These are phyloP conservation scores for Mycotypha africana DNA, from an alignment of 371 early-diverging fungal genomes.

Conservation along the genomic window DNA sequence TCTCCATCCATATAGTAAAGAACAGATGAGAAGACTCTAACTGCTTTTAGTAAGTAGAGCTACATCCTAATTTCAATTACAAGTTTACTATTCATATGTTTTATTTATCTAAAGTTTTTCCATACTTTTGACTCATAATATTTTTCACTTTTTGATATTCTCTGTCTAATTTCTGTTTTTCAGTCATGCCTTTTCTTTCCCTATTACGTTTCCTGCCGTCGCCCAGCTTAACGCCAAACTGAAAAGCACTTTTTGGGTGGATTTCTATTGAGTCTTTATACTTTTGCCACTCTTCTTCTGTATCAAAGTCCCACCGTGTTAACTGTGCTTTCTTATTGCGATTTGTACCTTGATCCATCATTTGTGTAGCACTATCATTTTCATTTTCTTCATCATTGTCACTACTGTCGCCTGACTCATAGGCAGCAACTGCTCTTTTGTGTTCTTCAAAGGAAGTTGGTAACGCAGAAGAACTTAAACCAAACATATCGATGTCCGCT, in stretches of 20 bases:
- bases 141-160: slow-evolving; percentile 66
- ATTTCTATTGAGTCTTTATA: slow-evolving; percentile 69
- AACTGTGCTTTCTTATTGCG: slow-evolving; percentile 65
- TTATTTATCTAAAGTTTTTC: slow-evolving; percentile 21
- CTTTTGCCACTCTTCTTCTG: slow-evolving; percentile 68
- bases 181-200: slow-evolving; percentile 40
- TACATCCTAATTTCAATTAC: no score
- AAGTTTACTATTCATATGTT: no score
- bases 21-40: not conserved
- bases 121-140: slow-evolving; percentile 64
- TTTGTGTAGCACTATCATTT: slow-evolving; percentile 28
- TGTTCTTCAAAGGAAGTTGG: slow-evolving; percentile 45
- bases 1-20: not conserved
- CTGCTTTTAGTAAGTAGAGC: not conserved
- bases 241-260: slow-evolving; percentile 71
- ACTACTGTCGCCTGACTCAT: slow-evolving; percentile 56
- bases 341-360: slow-evolving; percentile 67
- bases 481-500: slow-evolving; percentile 44
- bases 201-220: slow-evolving; percentile 61
- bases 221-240: slow-evolving; percentile 73
- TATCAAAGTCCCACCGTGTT: slow-evolving; percentile 73
- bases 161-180: slow-evolving; percentile 59
- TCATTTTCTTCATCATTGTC: slow-evolving; percentile 32
- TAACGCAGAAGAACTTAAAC: slow-evolving; percentile 33
- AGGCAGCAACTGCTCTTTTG: slow-evolving; percentile 29